phyloP scores from a whole-genome alignment of 148 eudicot genomes.

The Camellia lanceoleosa region DNA sequence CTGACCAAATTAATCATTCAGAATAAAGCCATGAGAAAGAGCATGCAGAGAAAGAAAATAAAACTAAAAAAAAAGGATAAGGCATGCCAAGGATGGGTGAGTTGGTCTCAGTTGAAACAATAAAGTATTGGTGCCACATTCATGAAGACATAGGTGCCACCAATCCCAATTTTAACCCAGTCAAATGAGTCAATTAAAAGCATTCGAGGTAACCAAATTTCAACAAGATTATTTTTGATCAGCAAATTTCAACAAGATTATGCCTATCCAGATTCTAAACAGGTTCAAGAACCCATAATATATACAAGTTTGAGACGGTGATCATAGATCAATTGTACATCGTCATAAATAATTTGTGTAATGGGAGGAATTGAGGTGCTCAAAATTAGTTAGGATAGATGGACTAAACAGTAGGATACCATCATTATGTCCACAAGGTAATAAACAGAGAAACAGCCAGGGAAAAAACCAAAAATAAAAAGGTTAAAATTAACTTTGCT shows the following conservation, averaged over 20 bases:
- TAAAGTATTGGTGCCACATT: neutral
- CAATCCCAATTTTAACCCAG: neutral
- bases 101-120: neutral
- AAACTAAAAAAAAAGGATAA: neutral
- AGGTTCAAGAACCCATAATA: neutral
- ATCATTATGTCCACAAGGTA: neutral
- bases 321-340: neutral
- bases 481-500: neutral
- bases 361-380: neutral
- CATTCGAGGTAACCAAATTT: neutral
- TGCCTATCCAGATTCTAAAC: neutral
- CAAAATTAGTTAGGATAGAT: neutral
- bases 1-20: constrained; percentile 16
- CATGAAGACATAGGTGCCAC: neutral
- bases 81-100: neutral
- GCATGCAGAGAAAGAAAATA: neutral
- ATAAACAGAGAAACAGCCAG: neutral
- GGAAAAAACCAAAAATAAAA: neutral
- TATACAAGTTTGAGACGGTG: neutral
- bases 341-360: neutral
- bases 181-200: neutral
- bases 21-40: neutral
- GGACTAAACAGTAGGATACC: neutral
- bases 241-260: neutral
- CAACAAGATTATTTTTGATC: neutral